Evolutionary conservation across 2,329 filamentous ascomycete genomes (phyloP), one percentile per base, ranked within the genome.

Genomic region (Ophiostoma novo-ulmi): DNA sequence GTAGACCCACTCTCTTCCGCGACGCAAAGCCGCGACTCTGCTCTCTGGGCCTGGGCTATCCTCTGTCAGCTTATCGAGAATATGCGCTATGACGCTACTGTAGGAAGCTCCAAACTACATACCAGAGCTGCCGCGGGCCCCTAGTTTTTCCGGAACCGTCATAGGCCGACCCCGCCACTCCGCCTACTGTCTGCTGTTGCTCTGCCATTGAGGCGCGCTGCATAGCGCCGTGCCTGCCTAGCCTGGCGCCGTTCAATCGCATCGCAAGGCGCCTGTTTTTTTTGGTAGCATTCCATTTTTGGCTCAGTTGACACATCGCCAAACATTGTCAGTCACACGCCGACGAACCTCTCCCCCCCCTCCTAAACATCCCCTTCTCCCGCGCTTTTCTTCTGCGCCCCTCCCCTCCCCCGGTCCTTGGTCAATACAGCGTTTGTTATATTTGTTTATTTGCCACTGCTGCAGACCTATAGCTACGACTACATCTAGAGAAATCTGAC

Each of bases 71-170:
- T 17, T 17, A 14, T 48, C 44, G 38, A 39, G 38, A 10, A 7
- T 20, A 48, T 48, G 44, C 44, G 44, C 17, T 48, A 48, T 48
- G 44, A 48, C 44, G 44, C 44, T 48, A 20, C 44, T 48, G 17
- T 48, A 48, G 44, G 38, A 20, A 48, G 44, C 44, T 48, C 44
- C 44, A 48, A 20, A 48, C 52, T 26, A 17, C 52, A 38, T 64
- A 31, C 35, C 61, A 38, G 17, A 39, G 61, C 61, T 38, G 31
- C 22, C 35, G 63, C 63, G 63, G 71, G 64, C 64, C 31, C 38
- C 52, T 72, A n/a, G 70, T 72, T 72, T 72, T 72, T 72, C 71
- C 71, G 71, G 69, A 52, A 44, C 68, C 68, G 58, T 67, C 55
- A 11, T 26, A 36, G 38, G n/a, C 65, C 65, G 14, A 69, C 69